These are phyloP conservation scores for Aureobasidium pullulans DNA, from an alignment of 2,329 filamentous ascomycete genomes.

Conservation along the genomic window DNA sequence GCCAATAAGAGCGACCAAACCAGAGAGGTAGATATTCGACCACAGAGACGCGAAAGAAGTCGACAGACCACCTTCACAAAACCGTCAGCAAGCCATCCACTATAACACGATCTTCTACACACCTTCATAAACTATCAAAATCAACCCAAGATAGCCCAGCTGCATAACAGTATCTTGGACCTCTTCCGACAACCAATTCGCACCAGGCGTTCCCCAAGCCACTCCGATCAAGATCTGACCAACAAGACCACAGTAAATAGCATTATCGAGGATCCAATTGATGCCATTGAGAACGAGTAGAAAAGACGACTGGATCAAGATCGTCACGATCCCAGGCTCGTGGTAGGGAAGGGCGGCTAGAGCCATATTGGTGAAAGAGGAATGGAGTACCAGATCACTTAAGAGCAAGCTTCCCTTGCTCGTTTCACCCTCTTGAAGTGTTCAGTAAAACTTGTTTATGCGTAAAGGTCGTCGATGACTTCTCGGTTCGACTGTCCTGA, in stretches of 20 bases:
- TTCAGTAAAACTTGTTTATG: too few species aligned
- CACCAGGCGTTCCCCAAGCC: conserved; percentile 61
- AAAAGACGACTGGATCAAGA: conserved; percentile 56
- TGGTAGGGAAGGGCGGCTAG: conserved; percentile 9
- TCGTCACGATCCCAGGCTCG: conserved; percentile 40
- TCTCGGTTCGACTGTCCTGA: too few species aligned
- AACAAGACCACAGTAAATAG: conserved; percentile 62
- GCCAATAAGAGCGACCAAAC: conserved; percentile 57
- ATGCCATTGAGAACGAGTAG: conserved; percentile 54
- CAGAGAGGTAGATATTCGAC: conserved; percentile 54
- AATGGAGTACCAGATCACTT: too few species aligned
- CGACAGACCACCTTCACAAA: conserved; percentile 47
- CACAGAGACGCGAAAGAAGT: conserved; percentile 49
- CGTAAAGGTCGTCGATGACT: too few species aligned
- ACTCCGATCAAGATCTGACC: conserved; percentile 66
- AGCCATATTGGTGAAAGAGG: not conserved
- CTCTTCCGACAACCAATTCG: conserved; percentile 48
- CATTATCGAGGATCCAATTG: conserved; percentile 50
- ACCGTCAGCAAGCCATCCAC: conserved; percentile 8
- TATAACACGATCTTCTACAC: conserved; percentile 19
- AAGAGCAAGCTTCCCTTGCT: too few species aligned
- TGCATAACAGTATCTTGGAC: conserved; percentile 52
- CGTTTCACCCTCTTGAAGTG: too few species aligned
- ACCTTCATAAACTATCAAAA: conserved; percentile 66
- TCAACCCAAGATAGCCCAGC: conserved; percentile 65